Evolutionary conservation across 2,329 filamentous ascomycete genomes (phyloP), one percentile per base, ranked within the genome.

Genomic region (Didymella lethalis): DNA sequence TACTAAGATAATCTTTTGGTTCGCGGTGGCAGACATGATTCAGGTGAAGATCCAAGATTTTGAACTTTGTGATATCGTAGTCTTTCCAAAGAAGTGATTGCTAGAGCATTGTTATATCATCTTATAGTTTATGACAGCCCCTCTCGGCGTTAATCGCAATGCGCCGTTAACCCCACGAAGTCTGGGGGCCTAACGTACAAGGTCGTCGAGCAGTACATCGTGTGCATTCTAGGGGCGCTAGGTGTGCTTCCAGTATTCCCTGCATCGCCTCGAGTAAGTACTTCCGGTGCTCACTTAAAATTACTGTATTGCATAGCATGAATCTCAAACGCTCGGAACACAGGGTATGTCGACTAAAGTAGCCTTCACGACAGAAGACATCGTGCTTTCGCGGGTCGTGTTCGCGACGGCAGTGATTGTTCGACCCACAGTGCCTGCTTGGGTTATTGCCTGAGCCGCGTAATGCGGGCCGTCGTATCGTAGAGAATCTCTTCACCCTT

Each of bases 1-100:
- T 48, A 78, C 64, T 1, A 78, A 66, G n/a, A 74, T 68, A 18
- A 78, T 69, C 5, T 68, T 69, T 55, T 76, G 11, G 20, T 45
- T 29, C 8, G 29, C 20, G 5, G 29, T 18, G 11, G 38, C 7
- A 44, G 38, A 52, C 48, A 52, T 52, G 48, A 14, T 20, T 20
- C 20, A 23, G 0, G 36, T 32, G n/a, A 12, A n/a, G 4, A 32
- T n/a, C 20, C n/a, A 4, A 29, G 4, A 10, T 32, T 2, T 11
- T 0, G 14, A 7, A 16, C 18, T 5, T 16, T 3, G n/a, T 7
- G 2, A 6, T 10, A 23, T 26, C 6, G 23, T 28, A 43, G 4
- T 16, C 29, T 31, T 12, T 31, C 3, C 10, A 29, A 4, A 29
- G 28, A 10, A 7, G 3, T 23, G 23, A 23, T 2, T 12, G 11